Evolutionary conservation across 495 filamentous ascomycete species (phyloP).

Genomic region (Aspergillus carlsbadensis): DNA sequence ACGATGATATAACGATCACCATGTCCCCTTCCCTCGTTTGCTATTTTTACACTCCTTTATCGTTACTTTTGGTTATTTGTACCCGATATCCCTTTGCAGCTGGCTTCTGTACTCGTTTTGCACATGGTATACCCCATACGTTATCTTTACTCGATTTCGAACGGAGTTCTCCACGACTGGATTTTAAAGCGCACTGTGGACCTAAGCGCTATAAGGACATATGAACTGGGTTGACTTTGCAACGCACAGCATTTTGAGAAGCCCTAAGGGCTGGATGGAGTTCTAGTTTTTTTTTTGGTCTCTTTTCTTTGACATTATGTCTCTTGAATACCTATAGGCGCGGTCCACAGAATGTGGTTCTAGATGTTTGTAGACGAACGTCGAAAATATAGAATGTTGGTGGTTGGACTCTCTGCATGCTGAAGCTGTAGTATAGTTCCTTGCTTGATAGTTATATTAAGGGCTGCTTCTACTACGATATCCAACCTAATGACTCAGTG

Average conservation of each 20-base stretch:
- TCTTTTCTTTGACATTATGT: background rate
- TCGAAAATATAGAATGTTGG: too few species aligned
- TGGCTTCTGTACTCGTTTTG: background rate
- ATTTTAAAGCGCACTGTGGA: constrained; percentile 5
- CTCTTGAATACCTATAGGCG: background rate
- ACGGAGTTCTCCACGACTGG: background rate
- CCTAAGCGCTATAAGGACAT: constrained; percentile 2
- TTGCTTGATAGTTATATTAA: too few species aligned
- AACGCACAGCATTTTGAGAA: background rate
- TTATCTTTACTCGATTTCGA: background rate
- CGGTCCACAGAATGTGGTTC: too few species aligned
- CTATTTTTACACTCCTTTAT: background rate
- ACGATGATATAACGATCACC: constrained; percentile 8
- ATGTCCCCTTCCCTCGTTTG: background rate
- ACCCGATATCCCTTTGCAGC: constrained; percentile 12
- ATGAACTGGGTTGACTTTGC: background rate
- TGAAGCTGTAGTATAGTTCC: too few species aligned
- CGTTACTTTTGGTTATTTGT: background rate
- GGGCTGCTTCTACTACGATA: too few species aligned
- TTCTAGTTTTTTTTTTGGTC: background rate
- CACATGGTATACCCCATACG: constrained; percentile 9
- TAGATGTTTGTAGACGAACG: too few species aligned
- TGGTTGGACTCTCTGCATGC: too few species aligned
- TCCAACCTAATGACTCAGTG: too few species aligned
- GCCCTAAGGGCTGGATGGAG: background rate